A percentile compares a stretch with the other conserved stretches of the same genome.
Evolutionary conservation across 371 early-diverging fungal genomes (phyloP).

Genomic region (Lichtheimia ramosa): DNA sequence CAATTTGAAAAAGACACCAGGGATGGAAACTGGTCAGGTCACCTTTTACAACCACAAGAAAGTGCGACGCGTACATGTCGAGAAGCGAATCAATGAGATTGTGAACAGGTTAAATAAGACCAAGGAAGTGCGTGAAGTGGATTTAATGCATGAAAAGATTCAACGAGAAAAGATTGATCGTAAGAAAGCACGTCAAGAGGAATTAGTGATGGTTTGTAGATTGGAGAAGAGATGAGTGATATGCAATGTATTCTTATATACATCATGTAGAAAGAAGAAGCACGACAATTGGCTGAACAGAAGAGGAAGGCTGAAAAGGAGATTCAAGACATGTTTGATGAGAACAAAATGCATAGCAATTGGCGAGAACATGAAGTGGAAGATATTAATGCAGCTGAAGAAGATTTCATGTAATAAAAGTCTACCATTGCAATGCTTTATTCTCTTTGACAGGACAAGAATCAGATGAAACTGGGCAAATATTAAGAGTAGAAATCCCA

Average conservation of each 20-base stretch:
- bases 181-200: constrained; percentile 43
- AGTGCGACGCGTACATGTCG: constrained; percentile 80
- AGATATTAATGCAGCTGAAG: constrained; percentile 63
- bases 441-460: constrained; percentile 8
- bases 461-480: constrained; percentile 32
- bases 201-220: constrained; percentile 39
- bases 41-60: constrained; percentile 81
- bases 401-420: constrained; percentile 69
- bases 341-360: constrained; percentile 62
- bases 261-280: constrained; percentile 33
- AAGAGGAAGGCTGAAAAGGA: constrained; percentile 51
- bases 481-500: constrained; percentile 37
- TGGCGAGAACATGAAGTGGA: constrained; percentile 54
- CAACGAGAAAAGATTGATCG: constrained; percentile 63
- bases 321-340: constrained; percentile 57
- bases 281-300: constrained; percentile 29
- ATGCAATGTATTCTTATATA: too few species aligned
- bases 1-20: constrained; percentile 89
- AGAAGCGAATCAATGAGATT: constrained; percentile 78
- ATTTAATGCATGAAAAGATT: constrained; percentile 73
- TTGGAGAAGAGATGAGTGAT: neutral
- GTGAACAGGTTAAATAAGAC: constrained; percentile 95
- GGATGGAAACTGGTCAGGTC: constrained; percentile 96
- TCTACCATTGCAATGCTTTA: constrained; percentile 15
- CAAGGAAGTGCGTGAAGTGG: constrained; percentile 72